phyloP scores from a whole-genome alignment of 768 basidiomycete species.

The Mycena kentingensis region DNA sequence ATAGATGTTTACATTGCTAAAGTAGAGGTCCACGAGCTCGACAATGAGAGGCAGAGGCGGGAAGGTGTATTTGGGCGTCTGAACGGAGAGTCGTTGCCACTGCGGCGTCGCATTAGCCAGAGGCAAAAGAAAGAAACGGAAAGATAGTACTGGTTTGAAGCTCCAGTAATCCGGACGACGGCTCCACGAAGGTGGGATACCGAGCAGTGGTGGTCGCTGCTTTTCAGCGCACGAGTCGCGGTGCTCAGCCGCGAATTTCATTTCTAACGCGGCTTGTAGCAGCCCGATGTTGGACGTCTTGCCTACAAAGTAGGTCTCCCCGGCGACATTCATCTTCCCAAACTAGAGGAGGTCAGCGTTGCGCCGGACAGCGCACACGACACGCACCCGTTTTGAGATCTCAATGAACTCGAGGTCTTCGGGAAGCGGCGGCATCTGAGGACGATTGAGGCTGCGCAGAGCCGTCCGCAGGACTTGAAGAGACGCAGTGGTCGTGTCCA shows the following conservation, averaged over 20 bases:
- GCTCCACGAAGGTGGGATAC: neutral
- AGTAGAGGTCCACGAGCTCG: slow-evolving; percentile 65
- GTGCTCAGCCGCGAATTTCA: no score
- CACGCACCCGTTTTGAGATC: slow-evolving; percentile 3
- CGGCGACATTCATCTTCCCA: neutral
- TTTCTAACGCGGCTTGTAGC: no score
- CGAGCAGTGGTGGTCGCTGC: neutral
- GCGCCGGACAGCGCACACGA: no score
- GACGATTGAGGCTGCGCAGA: neutral
- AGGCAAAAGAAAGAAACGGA: neutral
- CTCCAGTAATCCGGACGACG: slow-evolving; percentile 23
- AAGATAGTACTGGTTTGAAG: slow-evolving; percentile 30
- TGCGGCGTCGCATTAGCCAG: neutral
- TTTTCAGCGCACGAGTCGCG: neutral
- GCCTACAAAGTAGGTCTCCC: neutral
- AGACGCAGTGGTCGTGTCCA: neutral
- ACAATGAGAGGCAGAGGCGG: slow-evolving; percentile 54
- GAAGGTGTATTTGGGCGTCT: slow-evolving; percentile 37
- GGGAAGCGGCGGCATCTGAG: slow-evolving; percentile 4
- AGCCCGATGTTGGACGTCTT: neutral
- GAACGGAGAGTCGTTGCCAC: slow-evolving; percentile 8
- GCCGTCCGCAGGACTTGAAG: slow-evolving; percentile 6
- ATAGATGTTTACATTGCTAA: slow-evolving; percentile 54
- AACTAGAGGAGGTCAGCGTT: no score
- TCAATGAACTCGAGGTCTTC: slow-evolving; percentile 16